Evolutionary conservation across 495 filamentous ascomycete genomes (phyloP).

Genomic region (Penicillium paradoxum): DNA sequence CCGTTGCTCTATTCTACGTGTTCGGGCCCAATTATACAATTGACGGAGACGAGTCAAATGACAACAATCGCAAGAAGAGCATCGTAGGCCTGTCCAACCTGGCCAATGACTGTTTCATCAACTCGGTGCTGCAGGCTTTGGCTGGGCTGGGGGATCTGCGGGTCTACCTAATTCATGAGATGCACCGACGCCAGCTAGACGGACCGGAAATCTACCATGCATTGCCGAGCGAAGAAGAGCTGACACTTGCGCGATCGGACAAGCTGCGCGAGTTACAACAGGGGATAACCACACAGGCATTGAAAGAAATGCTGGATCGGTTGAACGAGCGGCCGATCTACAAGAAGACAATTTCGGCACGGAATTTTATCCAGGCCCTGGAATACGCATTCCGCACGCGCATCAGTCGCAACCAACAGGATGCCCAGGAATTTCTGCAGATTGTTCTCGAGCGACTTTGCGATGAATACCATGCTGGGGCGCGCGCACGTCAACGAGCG

Average conservation of each 20-base stretch:
- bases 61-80: slow-evolving; percentile 70
- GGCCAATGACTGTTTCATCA: slow-evolving; percentile 99
- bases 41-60: slow-evolving; percentile 65
- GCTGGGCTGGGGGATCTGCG: slow-evolving; percentile 93
- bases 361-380: slow-evolving; percentile 68
- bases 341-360: slow-evolving; percentile 87
- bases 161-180: slow-evolving; percentile 82
- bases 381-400: slow-evolving; percentile 83
- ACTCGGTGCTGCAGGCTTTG: slow-evolving; percentile 89
- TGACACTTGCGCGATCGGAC: slow-evolving; percentile 46
- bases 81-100: slow-evolving; percentile 86
- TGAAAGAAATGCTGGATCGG: slow-evolving; percentile 89
- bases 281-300: slow-evolving; percentile 75
- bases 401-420: slow-evolving; percentile 92
- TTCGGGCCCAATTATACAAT: slow-evolving; percentile 94
- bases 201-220: slow-evolving; percentile 65
- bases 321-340: slow-evolving; percentile 92
- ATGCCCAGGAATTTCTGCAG: slow-evolving; percentile 98
- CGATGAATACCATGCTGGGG: slow-evolving; percentile 88
- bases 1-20: slow-evolving; percentile 93
- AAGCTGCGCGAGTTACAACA: slow-evolving; percentile 70
- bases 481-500: slow-evolving; percentile 55
- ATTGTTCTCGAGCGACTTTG: slow-evolving; percentile 85
- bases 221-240: slow-evolving; percentile 44
- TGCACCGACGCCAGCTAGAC: slow-evolving; percentile 73